Base-by-base conservation (phyloP, 345 rosid species). In the Salix koriyanagi region DNA sequence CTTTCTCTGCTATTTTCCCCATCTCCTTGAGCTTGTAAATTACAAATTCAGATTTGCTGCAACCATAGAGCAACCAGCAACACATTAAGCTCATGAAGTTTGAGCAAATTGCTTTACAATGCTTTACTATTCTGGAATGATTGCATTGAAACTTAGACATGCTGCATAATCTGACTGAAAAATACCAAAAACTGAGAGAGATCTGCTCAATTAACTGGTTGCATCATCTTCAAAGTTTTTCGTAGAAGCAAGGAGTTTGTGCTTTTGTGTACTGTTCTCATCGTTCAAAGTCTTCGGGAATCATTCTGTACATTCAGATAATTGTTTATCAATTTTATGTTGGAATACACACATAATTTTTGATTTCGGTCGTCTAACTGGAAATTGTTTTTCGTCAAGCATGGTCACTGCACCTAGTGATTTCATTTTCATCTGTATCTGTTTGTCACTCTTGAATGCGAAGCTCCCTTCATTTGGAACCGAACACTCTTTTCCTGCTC, bases 11-110 rank as follows among this genome's bases (percentile, higher is more conserved):
- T 75, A 91, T 80, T 78, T 82, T 91, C 41, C 93, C 91, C 96
- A 91, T 88, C 86, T 91, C 90, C 87, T 86, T 91, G 2, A 91
- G 91, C 85, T 91, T 91, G 88, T 88, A 86, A 84, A 88, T 83
- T 11, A 91, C 80, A 62, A 83, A 89, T 75, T 91, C 96, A 2
- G 92, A 85, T 82, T 91, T 89, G 80, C 93, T 91, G 91, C 83
- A 85, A 70, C 73, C 77, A 75, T 61, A 70, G 67, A 76, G 23
- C 32, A 67, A 82, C 77, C 65, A 61, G 77, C 30, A 71, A 61
- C 10, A 18, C 26, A 11, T 56, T 11, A 56, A 56, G 28, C 26
- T n/a, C 62, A n/a, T 9, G 9, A n/a, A n/a, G 26, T 10, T 23
- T 23, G 64, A 58, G 16, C 23, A 52, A 52, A 0, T 52, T 50